Conservation (phyloP, 2,329 filamentous ascomycete species). For the Metarhizium album region DNA sequence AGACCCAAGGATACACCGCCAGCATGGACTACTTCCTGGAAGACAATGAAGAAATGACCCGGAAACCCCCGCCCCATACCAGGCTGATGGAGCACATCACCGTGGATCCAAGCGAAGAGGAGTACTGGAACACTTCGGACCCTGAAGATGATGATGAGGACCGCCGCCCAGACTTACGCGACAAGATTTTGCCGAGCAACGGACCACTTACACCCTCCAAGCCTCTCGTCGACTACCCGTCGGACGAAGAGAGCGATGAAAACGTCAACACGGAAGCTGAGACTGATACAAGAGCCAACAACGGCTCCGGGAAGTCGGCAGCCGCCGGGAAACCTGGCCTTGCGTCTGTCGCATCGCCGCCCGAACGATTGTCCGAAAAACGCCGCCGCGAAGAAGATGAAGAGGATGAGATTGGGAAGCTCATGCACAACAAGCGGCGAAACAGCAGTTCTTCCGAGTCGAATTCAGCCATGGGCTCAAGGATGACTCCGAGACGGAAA, state of each 20-base stretch:
- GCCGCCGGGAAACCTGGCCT: constrained; percentile 15
- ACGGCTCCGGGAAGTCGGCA: constrained; percentile 22
- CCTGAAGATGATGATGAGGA: constrained; percentile 64
- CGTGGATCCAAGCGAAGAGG: constrained; percentile 75
- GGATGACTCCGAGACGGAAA: constrained; percentile 23
- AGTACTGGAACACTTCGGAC: constrained; percentile 87
- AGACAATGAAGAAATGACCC: constrained; percentile 48
- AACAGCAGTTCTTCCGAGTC: constrained; percentile 43
- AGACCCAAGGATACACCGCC: constrained; percentile 56
- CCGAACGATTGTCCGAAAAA: constrained; percentile 78
- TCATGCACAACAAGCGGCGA: constrained; percentile 55
- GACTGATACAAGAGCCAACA: constrained; percentile 18
- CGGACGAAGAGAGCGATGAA: constrained; percentile 66
- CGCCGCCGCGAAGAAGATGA: constrained; percentile 77
- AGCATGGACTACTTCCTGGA: constrained; percentile 65
- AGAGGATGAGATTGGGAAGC: constrained; percentile 84
- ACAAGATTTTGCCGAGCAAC: constrained; percentile 37
- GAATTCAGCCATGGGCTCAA: constrained; percentile 25
- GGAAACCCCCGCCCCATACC: constrained; percentile 30
- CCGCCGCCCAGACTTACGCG: constrained; percentile 16
- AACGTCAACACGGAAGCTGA: constrained; percentile 45
- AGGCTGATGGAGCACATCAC: constrained; percentile 62
- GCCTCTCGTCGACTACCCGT: constrained; percentile 82
- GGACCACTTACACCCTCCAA: constrained; percentile 53
- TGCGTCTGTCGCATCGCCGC: constrained; percentile 40